These are phyloP conservation scores for Russula griseocarnosa DNA, from an alignment of 768 basidiomycete species.

Conservation along the genomic window DNA sequence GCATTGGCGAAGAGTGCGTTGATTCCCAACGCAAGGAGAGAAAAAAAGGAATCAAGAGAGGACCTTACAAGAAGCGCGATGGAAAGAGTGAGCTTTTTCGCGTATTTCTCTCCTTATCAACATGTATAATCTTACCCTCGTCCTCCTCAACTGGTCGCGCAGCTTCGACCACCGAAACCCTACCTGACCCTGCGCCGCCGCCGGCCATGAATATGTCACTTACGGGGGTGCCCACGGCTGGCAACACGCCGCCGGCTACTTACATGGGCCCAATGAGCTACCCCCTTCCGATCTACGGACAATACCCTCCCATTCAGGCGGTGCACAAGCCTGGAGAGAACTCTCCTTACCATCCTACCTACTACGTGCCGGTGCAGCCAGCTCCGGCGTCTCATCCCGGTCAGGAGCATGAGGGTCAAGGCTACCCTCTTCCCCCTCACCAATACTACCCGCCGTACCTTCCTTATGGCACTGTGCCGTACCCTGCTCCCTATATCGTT, in stretches of 20 bases:
- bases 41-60: conserved; percentile 81
- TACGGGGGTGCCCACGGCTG: conserved; percentile 33
- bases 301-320: conserved; percentile 45
- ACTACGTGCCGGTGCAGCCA: conserved; percentile 44
- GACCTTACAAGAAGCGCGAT: conserved; percentile 95
- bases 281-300: conserved; percentile 52
- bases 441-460: conserved; percentile 49
- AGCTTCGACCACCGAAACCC: conserved; percentile 49
- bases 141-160: conserved; percentile 43
- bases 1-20: conserved; percentile 78
- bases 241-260: conserved; percentile 42
- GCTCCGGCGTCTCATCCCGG: conserved; percentile 37
- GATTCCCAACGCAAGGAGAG: conserved; percentile 92
- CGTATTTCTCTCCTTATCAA: conserved; percentile 23
- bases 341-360: conserved; percentile 51
- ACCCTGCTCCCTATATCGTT: conserved; percentile 46
- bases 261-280: conserved; percentile 53
- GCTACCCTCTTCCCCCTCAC: conserved; percentile 37
- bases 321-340: conserved; percentile 50
- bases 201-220: conserved; percentile 33
- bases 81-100: conserved; percentile 62
- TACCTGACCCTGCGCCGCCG: conserved; percentile 41
- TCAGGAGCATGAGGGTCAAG: conserved; percentile 35
- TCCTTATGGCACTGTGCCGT: conserved; percentile 46
- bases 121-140: conserved; percentile 28